phyloP scores from a whole-genome alignment of 495 filamentous ascomycete species.

The Penicillium cosmopolitanum region DNA sequence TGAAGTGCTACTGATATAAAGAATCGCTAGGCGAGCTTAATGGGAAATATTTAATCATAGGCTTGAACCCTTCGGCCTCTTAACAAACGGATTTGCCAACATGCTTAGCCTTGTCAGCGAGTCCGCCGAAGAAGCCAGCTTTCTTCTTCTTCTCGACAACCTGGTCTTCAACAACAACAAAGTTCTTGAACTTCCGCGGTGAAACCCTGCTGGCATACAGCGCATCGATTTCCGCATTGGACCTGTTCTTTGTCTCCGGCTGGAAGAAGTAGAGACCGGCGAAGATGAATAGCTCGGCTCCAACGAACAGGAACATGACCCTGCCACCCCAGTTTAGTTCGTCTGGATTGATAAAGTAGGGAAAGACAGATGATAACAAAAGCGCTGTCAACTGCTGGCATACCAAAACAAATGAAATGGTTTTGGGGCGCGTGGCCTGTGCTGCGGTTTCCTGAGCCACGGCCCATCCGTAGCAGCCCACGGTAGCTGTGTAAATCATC shows the following conservation, averaged over 20 bases:
- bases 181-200: conserved; percentile 13
- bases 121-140: neutral
- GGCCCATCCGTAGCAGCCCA: conserved; percentile 61
- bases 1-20: neutral
- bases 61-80: neutral
- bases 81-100: conserved; percentile 5
- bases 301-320: conserved; percentile 61
- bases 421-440: conserved; percentile 39
- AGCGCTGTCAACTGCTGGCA: conserved; percentile 49
- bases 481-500: conserved; percentile 57
- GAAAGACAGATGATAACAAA: conserved; percentile 61
- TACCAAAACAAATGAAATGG: conserved; percentile 19
- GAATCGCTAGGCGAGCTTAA: no score
- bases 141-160: conserved; percentile 6
- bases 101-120: conserved; percentile 6
- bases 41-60: no score
- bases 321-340: conserved; percentile 62
- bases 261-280: conserved; percentile 20
- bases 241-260: conserved; percentile 18
- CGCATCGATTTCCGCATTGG: conserved; percentile 15
- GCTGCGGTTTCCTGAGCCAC: conserved; percentile 61
- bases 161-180: conserved; percentile 11
- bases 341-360: conserved; percentile 65
- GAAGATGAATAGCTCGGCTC: conserved; percentile 19
- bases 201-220: conserved; percentile 12